Base-by-base conservation (phyloP, 2,329 filamentous ascomycete genomes). In the Ophiostoma novo-ulmi region DNA sequence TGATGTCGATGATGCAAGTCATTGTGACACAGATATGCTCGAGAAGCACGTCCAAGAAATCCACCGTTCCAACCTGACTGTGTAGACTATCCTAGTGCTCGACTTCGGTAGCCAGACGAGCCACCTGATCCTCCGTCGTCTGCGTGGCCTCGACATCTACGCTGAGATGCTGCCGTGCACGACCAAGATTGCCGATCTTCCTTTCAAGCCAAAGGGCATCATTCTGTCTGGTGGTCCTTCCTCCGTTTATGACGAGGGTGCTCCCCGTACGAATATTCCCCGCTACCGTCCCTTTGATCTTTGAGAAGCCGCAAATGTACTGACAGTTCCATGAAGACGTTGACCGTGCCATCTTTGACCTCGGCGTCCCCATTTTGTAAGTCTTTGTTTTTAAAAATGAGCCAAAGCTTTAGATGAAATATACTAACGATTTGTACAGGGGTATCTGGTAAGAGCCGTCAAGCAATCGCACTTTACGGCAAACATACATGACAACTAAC, bases 161-260 rank as follows among this genome's bases (percentile, higher is more conserved):
- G 88, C 88, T 73, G 93, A 97, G 82, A 91, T 97, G 89, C 87
- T 96, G 63, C 91, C 91, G 31, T 97, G 93, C 81, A 96, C 90
- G 65, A 89, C 91, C 76, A 94, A 94, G 83, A 80, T 96, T 31
- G 82, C 87, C 7, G 91, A 95, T 70, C 85, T 97, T 44, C 78
- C 84, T 66, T 97, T 87, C 84, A 93, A 88, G 78, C 94, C 94
- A 26, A 91, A 90, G 78, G 94, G 94, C 75, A 88, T 98, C 74
- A 91, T 97, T 71, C 82, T 94, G 11, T 91, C 68, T 52, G 70
- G 70, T 36, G 72, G 68, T 41, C 72, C 72, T 7, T 89, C 87
- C 79, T 69, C 55, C 22, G 69, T 72, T 67, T 64, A 73, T 35
- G 71, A 69, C 58, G 69, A 70, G 35, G 69, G 66, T 39, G 65